Percentiles rank a stretch among this genome's conserved stretches.
These are phyloP conservation scores for Microbotryomycetes sp. DNA, from an alignment of 1,284 basidiomycete genomes.

Conservation along the genomic window DNA sequence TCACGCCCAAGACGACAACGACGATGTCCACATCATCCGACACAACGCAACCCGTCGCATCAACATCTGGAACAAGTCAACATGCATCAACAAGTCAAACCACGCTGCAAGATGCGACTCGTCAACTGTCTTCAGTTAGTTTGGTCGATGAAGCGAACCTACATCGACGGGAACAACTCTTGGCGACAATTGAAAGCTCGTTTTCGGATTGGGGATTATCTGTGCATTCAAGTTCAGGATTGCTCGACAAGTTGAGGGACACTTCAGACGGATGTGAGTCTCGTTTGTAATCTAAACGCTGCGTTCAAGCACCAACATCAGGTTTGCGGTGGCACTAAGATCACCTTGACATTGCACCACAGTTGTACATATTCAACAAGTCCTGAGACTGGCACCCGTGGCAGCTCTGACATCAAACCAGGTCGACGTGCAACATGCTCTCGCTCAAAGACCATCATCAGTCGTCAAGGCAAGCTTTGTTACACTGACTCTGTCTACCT, in stretches of 20 bases:
- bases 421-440: constrained; percentile 28
- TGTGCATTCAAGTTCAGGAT: neutral
- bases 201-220: constrained; percentile 26
- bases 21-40: no score
- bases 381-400: constrained; percentile 17
- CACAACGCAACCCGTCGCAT: no score
- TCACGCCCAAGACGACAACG: no score
- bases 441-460: constrained; percentile 6
- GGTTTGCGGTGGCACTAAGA: no score
- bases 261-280: constrained; percentile 8
- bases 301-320: no score
- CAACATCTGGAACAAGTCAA: neutral
- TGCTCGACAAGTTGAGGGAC: constrained; percentile 4
- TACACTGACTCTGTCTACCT: no score
- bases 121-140: neutral
- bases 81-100: neutral
- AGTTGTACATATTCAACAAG: constrained; percentile 30
- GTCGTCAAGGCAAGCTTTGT: constrained; percentile 22
- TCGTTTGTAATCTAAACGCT: neutral
- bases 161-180: constrained; percentile 10
- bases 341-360: neutral
- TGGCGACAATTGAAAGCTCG: constrained; percentile 10
- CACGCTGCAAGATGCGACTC: neutral
- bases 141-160: neutral
- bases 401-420: constrained; percentile 16